Percentiles rank a stretch among this genome's conserved stretches.
These are phyloP conservation scores for Cladosporium sp. DNA, from an alignment of 2,329 filamentous ascomycete genomes.

Conservation along the genomic window DNA sequence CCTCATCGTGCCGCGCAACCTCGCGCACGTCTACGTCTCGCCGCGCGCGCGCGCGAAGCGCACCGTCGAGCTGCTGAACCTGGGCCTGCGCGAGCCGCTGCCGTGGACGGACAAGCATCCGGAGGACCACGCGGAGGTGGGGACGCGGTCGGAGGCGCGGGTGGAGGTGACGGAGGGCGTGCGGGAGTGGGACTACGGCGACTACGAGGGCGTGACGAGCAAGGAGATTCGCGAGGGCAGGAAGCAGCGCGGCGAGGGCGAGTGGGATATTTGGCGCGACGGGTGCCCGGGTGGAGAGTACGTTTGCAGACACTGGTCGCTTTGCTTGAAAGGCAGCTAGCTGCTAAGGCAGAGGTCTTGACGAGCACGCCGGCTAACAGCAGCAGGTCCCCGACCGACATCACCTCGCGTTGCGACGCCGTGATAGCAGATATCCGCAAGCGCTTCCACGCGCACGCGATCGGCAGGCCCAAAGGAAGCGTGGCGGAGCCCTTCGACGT, in stretches of 20 bases:
- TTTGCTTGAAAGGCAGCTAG: not conserved
- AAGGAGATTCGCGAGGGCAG: constrained; percentile 46
- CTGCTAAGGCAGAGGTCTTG: not conserved
- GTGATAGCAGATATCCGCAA: constrained; percentile 69
- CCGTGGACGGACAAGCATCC: constrained; percentile 53
- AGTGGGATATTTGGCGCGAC: constrained; percentile 84
- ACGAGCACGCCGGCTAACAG: no score
- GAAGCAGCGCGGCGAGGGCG: constrained; percentile 43
- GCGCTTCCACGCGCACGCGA: constrained; percentile 37
- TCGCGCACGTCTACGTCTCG: constrained; percentile 88
- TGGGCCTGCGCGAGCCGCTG: constrained; percentile 58
- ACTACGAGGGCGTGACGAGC: constrained; percentile 53
- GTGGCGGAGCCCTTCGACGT: constrained; percentile 53
- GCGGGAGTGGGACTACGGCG: constrained; percentile 58
- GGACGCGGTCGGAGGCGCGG: constrained; percentile 31
- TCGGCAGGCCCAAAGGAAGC: constrained; percentile 45
- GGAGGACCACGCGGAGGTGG: constrained; percentile 20
- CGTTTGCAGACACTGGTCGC: constrained; percentile 8
- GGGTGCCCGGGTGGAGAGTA: constrained; percentile 71
- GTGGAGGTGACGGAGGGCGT: constrained; percentile 47
- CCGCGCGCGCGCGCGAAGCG: constrained; percentile 76
- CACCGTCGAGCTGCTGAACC: constrained; percentile 80
- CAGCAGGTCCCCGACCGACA: constrained; percentile 60
- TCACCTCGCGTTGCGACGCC: constrained; percentile 65
- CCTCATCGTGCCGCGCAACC: constrained; percentile 73